phyloP scores from a whole-genome alignment of 257 asterid genomes.

The Petunia axillaris region DNA sequence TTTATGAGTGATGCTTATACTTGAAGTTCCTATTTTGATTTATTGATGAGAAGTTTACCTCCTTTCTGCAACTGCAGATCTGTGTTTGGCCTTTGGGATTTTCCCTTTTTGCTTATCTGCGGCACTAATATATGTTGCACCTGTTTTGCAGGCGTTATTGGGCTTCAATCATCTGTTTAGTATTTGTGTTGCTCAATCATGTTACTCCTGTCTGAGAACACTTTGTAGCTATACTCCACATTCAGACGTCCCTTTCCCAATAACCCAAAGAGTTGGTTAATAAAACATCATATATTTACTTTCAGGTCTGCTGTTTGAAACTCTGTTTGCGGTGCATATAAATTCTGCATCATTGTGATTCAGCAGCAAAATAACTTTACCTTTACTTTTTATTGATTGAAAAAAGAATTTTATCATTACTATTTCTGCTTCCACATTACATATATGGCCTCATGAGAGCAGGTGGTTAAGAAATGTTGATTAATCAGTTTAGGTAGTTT shows the following conservation, averaged over 20 bases:
- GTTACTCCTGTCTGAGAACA: background rate
- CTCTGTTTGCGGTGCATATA: background rate
- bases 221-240: background rate
- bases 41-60: no score
- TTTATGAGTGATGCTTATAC: background rate
- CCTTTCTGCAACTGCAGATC: background rate
- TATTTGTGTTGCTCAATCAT: slow-evolving; percentile 25
- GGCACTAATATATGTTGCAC: slow-evolving; percentile 21
- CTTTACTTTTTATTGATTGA: no score
- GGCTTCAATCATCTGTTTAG: slow-evolving; percentile 81
- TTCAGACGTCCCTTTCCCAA: background rate
- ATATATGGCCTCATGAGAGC: no score
- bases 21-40: background rate
- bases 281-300: background rate
- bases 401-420: no score
- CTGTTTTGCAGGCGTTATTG: slow-evolving; percentile 76
- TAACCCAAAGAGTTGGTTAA: background rate
- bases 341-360: no score
- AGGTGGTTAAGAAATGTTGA: no score
- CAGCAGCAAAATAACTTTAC: no score
- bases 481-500: no score
- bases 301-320: background rate
- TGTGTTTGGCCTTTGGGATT: background rate
- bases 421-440: no score
- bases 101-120: background rate